Base-by-base conservation (phyloP, 208 protist genomes). In the Trypanosoma lewisi region DNA sequence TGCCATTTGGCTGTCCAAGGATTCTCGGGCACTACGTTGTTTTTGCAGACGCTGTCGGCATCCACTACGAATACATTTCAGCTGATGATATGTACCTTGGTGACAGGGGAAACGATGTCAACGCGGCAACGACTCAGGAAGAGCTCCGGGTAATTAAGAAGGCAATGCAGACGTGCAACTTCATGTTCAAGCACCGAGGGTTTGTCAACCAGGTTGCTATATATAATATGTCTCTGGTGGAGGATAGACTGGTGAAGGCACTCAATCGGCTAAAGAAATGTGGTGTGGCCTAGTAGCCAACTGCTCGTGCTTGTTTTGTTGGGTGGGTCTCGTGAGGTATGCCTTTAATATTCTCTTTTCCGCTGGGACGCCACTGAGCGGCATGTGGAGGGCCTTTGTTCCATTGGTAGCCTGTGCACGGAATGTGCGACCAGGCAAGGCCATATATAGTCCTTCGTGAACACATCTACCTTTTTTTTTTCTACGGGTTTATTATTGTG, bases 1-100 rank as follows among this genome's bases (percentile, higher is more conserved):
- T 77, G 44, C 76, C 73, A 19, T 87, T 71, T 49, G 67, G 55
- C 23, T 61, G 68, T n/a, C 52, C 53, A 16, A 39, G 28, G 0
- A 70, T 70, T 37, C 64, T 66, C 12, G 41, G 63, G 16, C 67
- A 75, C 34, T 56, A 60, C 39, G 47, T 45, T 14, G 16, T 23
- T 3, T 51, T 65, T 34, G 36, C 74, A 9, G 31, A 34, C 16
- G 37, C 41, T n/a, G 64, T 66, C 6, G 70, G 64, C 25, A 53
- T 73, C 0, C 55, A 52, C 19, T 73, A 81, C 42, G 52, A 56
- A n/a, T 17, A 48, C 21, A 51, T 85, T 11, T 41, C 33, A 30
- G 69, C 79, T 25, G 45, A 57, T 0, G 66, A 81, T 36, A 64
- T 73, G 44, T 58, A 65, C 17, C 25, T 73, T 9, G 51, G n/a